Evolutionary conservation across 2,329 filamentous ascomycete species (phyloP), one percentile per base, ranked within the genome.

Genomic region (Fusarium sterilihyphosum): DNA sequence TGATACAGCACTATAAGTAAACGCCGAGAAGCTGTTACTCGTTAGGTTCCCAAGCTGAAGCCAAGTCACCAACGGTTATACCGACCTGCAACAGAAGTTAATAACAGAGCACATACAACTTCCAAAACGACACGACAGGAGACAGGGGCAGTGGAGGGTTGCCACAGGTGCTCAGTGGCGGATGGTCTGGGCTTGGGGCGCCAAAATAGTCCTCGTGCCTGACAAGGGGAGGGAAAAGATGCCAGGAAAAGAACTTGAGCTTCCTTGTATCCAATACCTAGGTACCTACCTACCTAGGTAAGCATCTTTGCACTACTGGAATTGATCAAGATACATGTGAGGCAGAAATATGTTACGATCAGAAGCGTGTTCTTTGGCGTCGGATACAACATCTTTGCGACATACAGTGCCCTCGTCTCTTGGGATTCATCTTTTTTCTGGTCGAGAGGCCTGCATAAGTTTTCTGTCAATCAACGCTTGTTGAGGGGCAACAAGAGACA

Each of bases 201-300:
- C 67, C 58, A 71, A 68, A 73, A 67, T 67, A 61, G 59, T 44
- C 58, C 65, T 74, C 61, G 44, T 74, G 59, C 64, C 64, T 74
- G 52, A 56, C 52, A 56, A 41, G 35, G 37, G 20, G 20, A 56
- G 20, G n/a, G 20, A 26, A n/a, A 54, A 54, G 33, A 52, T 24
- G 49, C 24, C 13, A 38, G 16, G 24, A 29, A 41, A 56, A 29
- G 35, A 29, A 41, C 52, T 29, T 56, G 52, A 41, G 11, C 35
- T n/a, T 56, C 52, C 22, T 56, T 29, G 49, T 52, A 35, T 35
- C 33, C 33, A 35, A 35, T 35, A 33, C 12, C 12, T 33, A 33
- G 4, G 4, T 33, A 35, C 33, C 12, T 33, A 33, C 2, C 2
- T 33, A 35, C 33, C 33, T 35, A 16, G 14, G 33, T 8, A 35